These are phyloP conservation scores for Capronia americana DNA, from an alignment of 2,329 filamentous ascomycete genomes.

Conservation along the genomic window DNA sequence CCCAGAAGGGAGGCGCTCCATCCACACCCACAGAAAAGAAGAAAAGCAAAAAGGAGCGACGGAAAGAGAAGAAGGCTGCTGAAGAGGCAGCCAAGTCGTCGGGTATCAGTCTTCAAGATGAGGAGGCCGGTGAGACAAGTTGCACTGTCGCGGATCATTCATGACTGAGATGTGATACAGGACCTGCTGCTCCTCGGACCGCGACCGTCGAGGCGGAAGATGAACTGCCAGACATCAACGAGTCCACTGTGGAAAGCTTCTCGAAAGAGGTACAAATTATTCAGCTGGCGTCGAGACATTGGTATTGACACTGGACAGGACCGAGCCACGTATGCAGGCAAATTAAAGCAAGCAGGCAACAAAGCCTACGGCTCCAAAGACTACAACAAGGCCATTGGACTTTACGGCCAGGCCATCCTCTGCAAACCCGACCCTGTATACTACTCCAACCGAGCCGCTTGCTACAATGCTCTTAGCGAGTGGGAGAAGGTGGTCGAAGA, in stretches of 20 bases:
- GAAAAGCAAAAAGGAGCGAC: conserved; percentile 88
- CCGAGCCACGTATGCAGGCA: conserved; percentile 83
- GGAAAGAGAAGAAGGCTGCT: conserved; percentile 79
- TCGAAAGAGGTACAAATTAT: conserved; percentile 52
- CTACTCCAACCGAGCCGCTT: conserved; percentile 98
- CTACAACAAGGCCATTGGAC: conserved; percentile 89
- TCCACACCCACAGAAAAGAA: conserved; percentile 59
- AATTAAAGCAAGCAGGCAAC: conserved; percentile 94
- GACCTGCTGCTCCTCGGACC: conserved; percentile 31
- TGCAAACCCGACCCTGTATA: conserved; percentile 98
- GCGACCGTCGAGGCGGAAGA: conserved; percentile 55
- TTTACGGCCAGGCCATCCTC: conserved; percentile 94
- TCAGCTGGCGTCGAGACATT: conserved; percentile 13
- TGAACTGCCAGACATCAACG: conserved; percentile 71
- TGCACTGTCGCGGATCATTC: neutral
- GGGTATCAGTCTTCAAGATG: conserved; percentile 44
- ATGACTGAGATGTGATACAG: conserved; percentile 24
- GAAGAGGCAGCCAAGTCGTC: conserved; percentile 56
- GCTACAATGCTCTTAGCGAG: conserved; percentile 89
- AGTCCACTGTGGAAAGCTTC: conserved; percentile 55
- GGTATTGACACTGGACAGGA: conserved; percentile 58
- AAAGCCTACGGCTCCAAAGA: conserved; percentile 94
- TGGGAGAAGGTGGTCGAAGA: conserved; percentile 98
- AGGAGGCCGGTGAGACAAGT: conserved; percentile 42
- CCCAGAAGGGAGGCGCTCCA: conserved; percentile 52